phyloP scores from a whole-genome alignment of 176 grass and related monocot species.

The Cenchrus americanus region DNA sequence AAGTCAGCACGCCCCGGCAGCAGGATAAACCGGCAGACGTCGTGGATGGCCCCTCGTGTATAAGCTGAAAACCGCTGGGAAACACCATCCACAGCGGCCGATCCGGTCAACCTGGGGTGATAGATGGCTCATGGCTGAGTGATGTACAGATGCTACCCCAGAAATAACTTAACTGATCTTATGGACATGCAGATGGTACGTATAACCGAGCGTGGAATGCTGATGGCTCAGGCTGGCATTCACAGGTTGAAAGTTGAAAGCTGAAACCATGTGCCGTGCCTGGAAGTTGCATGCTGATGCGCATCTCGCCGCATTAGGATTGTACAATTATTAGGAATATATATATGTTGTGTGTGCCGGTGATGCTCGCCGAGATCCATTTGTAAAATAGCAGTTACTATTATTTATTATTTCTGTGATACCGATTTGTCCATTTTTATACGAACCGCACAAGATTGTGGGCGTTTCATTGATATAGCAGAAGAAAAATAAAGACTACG shows the following conservation, averaged over 20 bases:
- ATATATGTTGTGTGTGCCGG: background rate
- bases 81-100: background rate
- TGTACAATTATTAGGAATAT: background rate
- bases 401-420: background rate
- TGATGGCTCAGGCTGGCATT: background rate
- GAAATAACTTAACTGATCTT: constrained; percentile 1
- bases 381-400: constrained; percentile 35
- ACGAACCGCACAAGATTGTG: too few species aligned
- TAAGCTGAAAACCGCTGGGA: constrained; percentile 36
- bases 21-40: constrained; percentile 44
- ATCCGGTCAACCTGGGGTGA: background rate
- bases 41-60: constrained; percentile 31
- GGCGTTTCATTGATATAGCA: too few species aligned
- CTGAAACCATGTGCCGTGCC: background rate
- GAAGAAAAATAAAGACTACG: too few species aligned
- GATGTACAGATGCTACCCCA: constrained; percentile 48
- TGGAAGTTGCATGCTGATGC: constrained; percentile 32
- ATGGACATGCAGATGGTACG: constrained; percentile 13
- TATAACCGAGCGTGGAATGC: background rate
- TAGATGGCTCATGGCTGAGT: constrained; percentile 40
- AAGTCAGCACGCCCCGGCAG: constrained; percentile 49
- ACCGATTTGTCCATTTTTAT: too few species aligned
- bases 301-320: constrained; percentile 3
- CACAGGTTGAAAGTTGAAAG: too few species aligned
- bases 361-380: background rate